These are phyloP conservation scores for Lagerstroemia speciosa DNA, from an alignment of 345 rosid genomes.

Conservation along the genomic window DNA sequence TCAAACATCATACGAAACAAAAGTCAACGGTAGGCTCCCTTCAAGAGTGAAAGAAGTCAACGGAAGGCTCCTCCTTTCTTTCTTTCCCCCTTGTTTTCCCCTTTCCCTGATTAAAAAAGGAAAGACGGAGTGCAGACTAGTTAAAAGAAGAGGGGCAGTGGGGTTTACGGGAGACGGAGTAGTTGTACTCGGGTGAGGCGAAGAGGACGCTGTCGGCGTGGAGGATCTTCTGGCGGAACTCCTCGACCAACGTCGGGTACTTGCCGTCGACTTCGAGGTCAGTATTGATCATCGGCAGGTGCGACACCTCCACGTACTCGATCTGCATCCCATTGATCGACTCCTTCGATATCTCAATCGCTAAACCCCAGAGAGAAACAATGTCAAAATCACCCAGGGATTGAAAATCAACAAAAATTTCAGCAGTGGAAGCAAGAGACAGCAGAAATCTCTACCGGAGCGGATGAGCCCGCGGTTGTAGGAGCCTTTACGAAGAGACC, in stretches of 20 bases:
- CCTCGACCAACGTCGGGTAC: conserved; percentile 56
- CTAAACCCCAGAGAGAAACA: conserved; percentile 16
- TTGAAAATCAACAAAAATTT: background rate
- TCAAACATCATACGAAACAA: background rate
- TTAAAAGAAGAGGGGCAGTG: background rate
- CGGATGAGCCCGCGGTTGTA: conserved; percentile 63
- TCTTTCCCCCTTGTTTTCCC: too few species aligned
- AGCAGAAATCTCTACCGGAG: conserved; percentile 27
- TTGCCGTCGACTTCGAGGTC: conserved; percentile 56
- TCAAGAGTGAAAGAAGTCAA: background rate
- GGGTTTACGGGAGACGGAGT: conserved; percentile 47
- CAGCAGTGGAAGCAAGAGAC: background rate
- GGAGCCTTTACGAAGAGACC: conserved; percentile 72
- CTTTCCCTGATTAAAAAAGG: too few species aligned
- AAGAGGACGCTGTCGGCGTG: conserved; percentile 55
- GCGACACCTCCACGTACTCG: conserved; percentile 47
- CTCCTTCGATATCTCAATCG: conserved; percentile 31
- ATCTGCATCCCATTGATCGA: conserved; percentile 40
- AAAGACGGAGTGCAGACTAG: background rate
- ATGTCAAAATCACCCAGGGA: background rate
- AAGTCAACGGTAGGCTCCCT: background rate
- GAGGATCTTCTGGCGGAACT: conserved; percentile 54
- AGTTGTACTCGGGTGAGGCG: conserved; percentile 80
- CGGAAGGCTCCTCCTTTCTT: too few species aligned
- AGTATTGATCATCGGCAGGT: conserved; percentile 60